Percentiles rank a stretch among this genome's conserved stretches.
Evolutionary conservation across 169 alveolate species (phyloP).

Genomic region (Plasmodium malariae): DNA sequence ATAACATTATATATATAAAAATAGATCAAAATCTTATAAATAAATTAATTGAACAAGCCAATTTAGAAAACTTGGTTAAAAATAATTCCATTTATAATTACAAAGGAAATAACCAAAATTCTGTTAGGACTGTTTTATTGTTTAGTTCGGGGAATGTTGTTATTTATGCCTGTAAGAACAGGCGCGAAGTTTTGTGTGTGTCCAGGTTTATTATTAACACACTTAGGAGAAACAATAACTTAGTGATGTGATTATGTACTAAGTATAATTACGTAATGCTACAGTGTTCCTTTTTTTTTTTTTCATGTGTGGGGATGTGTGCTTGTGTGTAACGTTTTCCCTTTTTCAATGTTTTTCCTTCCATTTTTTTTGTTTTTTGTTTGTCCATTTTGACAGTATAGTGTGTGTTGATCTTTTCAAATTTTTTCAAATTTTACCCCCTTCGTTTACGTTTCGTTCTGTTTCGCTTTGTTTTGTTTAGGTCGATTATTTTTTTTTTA

Average conservation of each 20-base stretch:
- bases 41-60: conserved; percentile 49
- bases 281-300: too few species aligned
- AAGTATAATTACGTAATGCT: too few species aligned
- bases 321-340: too few species aligned
- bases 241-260: neutral
- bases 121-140: conserved; percentile 39
- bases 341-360: too few species aligned
- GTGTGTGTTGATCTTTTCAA: too few species aligned
- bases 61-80: conserved; percentile 15
- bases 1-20: conserved; percentile 62
- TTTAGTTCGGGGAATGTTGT: conserved; percentile 54
- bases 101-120: neutral
- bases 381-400: too few species aligned
- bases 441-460: too few species aligned
- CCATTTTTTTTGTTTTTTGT: too few species aligned
- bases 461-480: too few species aligned
- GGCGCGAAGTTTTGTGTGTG: conserved; percentile 31
- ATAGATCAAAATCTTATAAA: conserved; percentile 50
- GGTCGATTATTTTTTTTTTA: too few species aligned
- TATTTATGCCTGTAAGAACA: conserved; percentile 51
- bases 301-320: too few species aligned
- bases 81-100: neutral
- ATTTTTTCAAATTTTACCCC: too few species aligned
- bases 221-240: conserved; percentile 39
- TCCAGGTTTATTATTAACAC: conserved; percentile 39